These are phyloP conservation scores for Ogataea methanolica DNA, from an alignment of 805 yeast species.

Conservation along the genomic window DNA sequence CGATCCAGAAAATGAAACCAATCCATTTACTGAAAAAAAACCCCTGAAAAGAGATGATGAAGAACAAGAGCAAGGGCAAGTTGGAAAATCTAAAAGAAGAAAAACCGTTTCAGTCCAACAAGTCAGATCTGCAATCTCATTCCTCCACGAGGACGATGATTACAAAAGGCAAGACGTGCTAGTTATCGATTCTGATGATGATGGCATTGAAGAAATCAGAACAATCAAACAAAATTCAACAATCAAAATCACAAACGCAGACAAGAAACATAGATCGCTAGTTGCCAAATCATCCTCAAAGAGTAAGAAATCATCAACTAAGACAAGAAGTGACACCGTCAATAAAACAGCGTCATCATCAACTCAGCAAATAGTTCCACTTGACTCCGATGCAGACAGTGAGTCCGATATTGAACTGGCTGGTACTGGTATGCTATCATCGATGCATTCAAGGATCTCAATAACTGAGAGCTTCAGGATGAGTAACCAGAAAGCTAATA, in stretches of 20 bases:
- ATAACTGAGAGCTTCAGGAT: conserved; percentile 27
- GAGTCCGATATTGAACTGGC: conserved; percentile 7
- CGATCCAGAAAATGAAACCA: conserved; percentile 15
- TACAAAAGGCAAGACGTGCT: conserved; percentile 29
- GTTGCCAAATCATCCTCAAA: conserved; percentile 15
- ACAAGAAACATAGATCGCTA: conserved; percentile 53
- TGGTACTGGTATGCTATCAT: conserved; percentile 21
- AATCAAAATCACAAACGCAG: conserved; percentile 48
- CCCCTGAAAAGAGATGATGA: conserved; percentile 18
- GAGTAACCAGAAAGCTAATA: conserved; percentile 11
- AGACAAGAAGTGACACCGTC: not conserved
- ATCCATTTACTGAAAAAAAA: conserved; percentile 27
- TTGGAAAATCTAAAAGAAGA: conserved; percentile 25
- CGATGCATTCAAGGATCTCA: conserved; percentile 15
- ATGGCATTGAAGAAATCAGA: conserved; percentile 34
- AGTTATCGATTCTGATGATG: conserved; percentile 31
- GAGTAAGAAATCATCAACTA: not conserved
- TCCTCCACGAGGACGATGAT: conserved; percentile 22
- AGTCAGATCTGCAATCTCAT: conserved; percentile 24
- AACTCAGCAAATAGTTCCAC: not conserved
- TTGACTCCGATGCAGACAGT: not conserved
- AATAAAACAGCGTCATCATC: not conserved
- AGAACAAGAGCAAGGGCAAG: conserved; percentile 15
- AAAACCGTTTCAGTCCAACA: conserved; percentile 26
- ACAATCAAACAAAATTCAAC: conserved; percentile 20